Conservation (phyloP, 768 basidiomycete genomes). For the Tephrocybe sp. region DNA sequence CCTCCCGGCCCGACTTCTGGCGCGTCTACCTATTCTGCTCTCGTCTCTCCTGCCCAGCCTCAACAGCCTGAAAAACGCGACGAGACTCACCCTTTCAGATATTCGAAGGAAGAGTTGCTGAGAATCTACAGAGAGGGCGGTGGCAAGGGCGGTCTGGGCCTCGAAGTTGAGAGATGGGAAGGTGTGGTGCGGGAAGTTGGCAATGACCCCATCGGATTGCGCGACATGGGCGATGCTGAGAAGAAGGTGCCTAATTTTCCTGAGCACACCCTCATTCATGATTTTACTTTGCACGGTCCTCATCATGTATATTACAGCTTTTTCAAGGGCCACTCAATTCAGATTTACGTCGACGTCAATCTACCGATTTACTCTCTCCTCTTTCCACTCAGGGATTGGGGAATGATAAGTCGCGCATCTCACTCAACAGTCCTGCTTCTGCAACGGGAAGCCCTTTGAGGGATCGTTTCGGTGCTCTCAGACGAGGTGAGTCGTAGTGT, state of each 20-base stretch:
- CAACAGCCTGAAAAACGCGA: conserved; percentile 55
- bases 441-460: conserved; percentile 55
- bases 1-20: conserved; percentile 49
- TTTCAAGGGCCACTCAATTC: conserved; percentile 84
- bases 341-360: conserved; percentile 82
- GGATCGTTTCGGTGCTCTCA: conserved; percentile 61
- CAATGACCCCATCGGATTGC: conserved; percentile 68
- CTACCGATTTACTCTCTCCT: conserved; percentile 67
- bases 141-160: conserved; percentile 67
- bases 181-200: conserved; percentile 80
- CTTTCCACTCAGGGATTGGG: conserved; percentile 46
- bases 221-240: conserved; percentile 80
- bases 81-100: conserved; percentile 76
- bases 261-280: conserved; percentile 13
- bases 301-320: conserved; percentile 47
- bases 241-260: conserved; percentile 66
- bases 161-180: conserved; percentile 88
- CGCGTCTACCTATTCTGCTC: conserved; percentile 69
- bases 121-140: conserved; percentile 80
- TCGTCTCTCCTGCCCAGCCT: conserved; percentile 54
- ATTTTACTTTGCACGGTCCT: conserved; percentile 21
- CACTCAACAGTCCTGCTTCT: conserved; percentile 42
- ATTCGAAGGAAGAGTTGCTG: conserved; percentile 82
- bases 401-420: conserved; percentile 57
- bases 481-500: conserved; percentile 50